A percentile compares a stretch with the other conserved stretches of the same genome.
Evolutionary conservation across 805 yeast species (phyloP).

Genomic region (Candida sphagnicola): DNA sequence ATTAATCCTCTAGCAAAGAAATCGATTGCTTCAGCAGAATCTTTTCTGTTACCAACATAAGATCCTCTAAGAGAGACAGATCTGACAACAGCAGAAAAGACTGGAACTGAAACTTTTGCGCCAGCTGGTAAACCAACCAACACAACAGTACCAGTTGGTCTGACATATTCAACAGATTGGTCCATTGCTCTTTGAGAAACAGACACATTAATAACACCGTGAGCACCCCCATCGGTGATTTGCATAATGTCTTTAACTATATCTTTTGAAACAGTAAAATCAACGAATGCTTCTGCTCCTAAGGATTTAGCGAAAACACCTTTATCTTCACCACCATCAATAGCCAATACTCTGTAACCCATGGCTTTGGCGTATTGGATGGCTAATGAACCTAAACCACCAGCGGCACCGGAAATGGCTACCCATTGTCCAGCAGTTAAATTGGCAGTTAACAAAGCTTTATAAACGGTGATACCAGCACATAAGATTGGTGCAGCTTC

Average conservation of each 20-base stretch:
- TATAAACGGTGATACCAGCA: conserved; percentile 90
- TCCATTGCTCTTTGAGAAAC: conserved; percentile 66
- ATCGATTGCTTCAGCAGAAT: conserved; percentile 75
- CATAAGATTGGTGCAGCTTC: conserved; percentile 78
- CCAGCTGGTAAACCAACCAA: conserved; percentile 76
- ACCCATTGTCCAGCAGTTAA: conserved; percentile 71
- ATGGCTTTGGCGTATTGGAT: conserved; percentile 73
- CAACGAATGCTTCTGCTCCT: conserved; percentile 65
- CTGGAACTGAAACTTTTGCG: conserved; percentile 66
- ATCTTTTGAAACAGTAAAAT: conserved; percentile 54
- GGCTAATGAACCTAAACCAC: conserved; percentile 75
- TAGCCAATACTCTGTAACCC: conserved; percentile 70
- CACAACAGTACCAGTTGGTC: conserved; percentile 30
- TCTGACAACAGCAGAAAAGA: conserved; percentile 71
- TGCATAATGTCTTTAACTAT: conserved; percentile 50
- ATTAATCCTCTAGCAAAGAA: conserved; percentile 71
- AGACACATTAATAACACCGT: conserved; percentile 72
- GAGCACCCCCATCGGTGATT: conserved; percentile 71
- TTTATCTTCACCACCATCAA: conserved; percentile 68
- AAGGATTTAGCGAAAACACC: conserved; percentile 49
- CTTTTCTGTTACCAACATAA: conserved; percentile 86
- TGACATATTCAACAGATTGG: conserved; percentile 49
- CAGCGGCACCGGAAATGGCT: conserved; percentile 75
- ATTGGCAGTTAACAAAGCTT: conserved; percentile 79
- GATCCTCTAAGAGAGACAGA: conserved; percentile 74